Evolutionary conservation across 352 stramenopile genomes (phyloP), one percentile per base, ranked within the genome.

Genomic region (Phytophthora foliorum): DNA sequence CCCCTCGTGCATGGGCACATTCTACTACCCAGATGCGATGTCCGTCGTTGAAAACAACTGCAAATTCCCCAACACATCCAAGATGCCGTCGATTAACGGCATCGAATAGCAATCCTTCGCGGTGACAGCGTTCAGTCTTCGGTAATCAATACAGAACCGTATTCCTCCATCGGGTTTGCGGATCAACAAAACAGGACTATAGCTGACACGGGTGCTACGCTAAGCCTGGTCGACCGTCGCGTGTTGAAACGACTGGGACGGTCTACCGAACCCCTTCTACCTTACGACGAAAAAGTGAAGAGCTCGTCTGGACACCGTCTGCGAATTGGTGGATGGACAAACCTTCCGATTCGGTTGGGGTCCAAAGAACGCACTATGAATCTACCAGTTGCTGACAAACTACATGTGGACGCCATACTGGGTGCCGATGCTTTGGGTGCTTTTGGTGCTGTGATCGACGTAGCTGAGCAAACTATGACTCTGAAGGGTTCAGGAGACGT

Each of bases 371-470:
- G 46, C 6, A n/a, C 5, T 0, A 3, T 42, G 8, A 42, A 31
- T 11, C 2, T 69, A 9, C 8, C 58, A 34, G 61, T 69, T 2
- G 46, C 36, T 9, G 52, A 53, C 6, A 3, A 39, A 9, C 42
- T 63, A 0, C 52, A 63, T 6, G 34, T 58, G 1, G 61, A 63
- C 8, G 51, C 32, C 27, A 63, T 69, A 2, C 9, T 69, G 1
- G 51, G 61, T 0, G 38, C 56, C 0, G 51, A 63, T 17, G 61
- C 38, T 3, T 34, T 62, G 4, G 34, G 52, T 8, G 52, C 32
- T 0, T 53, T 69, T 14, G 51, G 52, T 1, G 61, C 52, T 0
- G 51, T 63, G 3, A 57, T 63, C 17, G 61, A 69, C 25, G 61
- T 69, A 0, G 52, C 34, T 1, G 52, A 61, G 0, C 31, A 45